Evolutionary conservation across 148 eudicot genomes (phyloP).

Genomic region (Rhododendron mucronatum): DNA sequence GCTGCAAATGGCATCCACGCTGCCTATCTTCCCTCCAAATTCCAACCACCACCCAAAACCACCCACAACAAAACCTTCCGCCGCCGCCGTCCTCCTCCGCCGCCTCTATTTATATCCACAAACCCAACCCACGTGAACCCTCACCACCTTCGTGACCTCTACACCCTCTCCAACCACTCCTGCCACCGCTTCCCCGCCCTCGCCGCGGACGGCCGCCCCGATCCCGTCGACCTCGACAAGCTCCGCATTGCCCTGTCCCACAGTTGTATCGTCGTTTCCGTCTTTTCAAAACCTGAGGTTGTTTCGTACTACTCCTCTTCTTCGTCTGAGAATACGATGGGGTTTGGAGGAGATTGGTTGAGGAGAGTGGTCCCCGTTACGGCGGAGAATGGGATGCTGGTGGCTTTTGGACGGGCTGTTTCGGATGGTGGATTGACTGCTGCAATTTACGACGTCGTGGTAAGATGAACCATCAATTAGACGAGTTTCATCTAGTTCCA

Average conservation of each 20-base stretch:
- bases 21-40: constrained; percentile 23
- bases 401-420: constrained; percentile 86
- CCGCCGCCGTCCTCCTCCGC: constrained; percentile 18
- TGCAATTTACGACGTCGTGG: constrained; percentile 82
- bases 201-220: constrained; percentile 21
- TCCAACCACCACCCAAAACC: background rate
- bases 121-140: constrained; percentile 44
- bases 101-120: constrained; percentile 52
- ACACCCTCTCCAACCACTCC: constrained; percentile 59
- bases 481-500: background rate
- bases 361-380: constrained; percentile 39
- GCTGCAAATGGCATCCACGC: constrained; percentile 20
- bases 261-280: constrained; percentile 69
- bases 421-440: constrained; percentile 75
- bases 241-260: constrained; percentile 55
- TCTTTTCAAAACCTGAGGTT: constrained; percentile 32
- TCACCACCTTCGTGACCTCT: constrained; percentile 41
- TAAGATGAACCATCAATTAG: constrained; percentile 18
- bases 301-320: constrained; percentile 8
- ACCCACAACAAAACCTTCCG: background rate
- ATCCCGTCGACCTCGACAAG: constrained; percentile 40
- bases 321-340: background rate
- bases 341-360: constrained; percentile 29
- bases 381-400: constrained; percentile 50
- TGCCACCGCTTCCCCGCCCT: constrained; percentile 48